Evolutionary conservation across 805 yeast species (phyloP), one percentile per base, ranked within the genome.

Genomic region (Lipomyces japonicus): DNA sequence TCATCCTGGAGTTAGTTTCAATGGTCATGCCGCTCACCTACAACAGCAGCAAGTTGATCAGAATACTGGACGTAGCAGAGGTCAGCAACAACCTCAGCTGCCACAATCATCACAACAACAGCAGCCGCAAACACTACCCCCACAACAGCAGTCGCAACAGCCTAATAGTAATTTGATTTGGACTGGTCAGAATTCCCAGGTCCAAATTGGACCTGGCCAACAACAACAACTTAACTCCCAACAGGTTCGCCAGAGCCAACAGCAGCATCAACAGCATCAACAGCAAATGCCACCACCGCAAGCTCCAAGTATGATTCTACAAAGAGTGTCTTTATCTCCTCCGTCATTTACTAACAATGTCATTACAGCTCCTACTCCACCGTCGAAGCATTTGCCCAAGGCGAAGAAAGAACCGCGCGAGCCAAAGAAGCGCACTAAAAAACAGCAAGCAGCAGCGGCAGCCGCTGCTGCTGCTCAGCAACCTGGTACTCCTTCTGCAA

Each of bases 211-310:
- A n/a, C 40, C 38, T 6, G n/a, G 25, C 14, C 25, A 36, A 6
- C 25, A 31, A 18, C 45, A 18, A 10, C 28, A 19, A 22, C 28
- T 31, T 16, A 36, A 19, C 9, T 39, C 12, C 34, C 50, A 25
- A 25, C 22, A 16, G 30, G 46, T 48, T 4, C 54, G 38, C 23
- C 39, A 38, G 10, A 47, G 48, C 9, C 48, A 43, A 14, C 50
- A 37, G n/a, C 55, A 50, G 24, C 51, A 45, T 30, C 55, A 41
- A 31, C 52, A 44, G 38, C 55, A 28, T 28, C 57, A 30, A 39
- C 46, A 44, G 42, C 61, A 44, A 26, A 48, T 43, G 58, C 58
- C 51, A 14, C 60, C 53, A 12, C 60, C 54, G 18, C 60, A 55
- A 25, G 50, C 54, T 3, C 48, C 37, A 10, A 42, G 51, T 18